Evolutionary conservation across 768 basidiomycete species (phyloP).

Genomic region (Pleurotus tuoliensis): DNA sequence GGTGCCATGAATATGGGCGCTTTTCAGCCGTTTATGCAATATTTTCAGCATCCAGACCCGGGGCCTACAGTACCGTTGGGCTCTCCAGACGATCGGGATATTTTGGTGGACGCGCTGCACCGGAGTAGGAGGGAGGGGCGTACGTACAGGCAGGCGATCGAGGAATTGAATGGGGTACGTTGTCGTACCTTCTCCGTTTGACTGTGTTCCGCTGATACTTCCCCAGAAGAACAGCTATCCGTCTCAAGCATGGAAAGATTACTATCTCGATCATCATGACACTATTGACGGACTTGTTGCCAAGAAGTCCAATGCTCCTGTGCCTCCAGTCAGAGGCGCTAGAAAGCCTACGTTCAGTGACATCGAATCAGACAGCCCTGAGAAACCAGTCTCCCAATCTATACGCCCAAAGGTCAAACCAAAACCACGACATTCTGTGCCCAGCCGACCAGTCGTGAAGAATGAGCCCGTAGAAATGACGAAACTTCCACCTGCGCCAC

Average conservation of each 20-base stretch:
- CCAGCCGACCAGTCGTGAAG: constrained; percentile 11
- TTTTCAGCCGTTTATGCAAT: constrained; percentile 36
- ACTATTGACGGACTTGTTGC: constrained; percentile 45
- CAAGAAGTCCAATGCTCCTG: constrained; percentile 19
- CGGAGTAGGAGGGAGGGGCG: constrained; percentile 8
- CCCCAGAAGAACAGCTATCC: constrained; percentile 45
- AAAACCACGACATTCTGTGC: neutral
- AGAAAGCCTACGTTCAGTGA: constrained; percentile 14
- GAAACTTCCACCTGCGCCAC: constrained; percentile 19
- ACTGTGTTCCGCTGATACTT: neutral
- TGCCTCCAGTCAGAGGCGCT: constrained; percentile 6
- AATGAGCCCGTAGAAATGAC: constrained; percentile 20
- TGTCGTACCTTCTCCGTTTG: neutral
- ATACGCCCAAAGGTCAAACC: neutral
- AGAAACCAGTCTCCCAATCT: neutral
- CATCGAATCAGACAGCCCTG: neutral
- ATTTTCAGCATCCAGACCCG: constrained; percentile 53
- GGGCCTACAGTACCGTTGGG: no score
- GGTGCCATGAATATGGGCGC: constrained; percentile 13
- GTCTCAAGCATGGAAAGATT: constrained; percentile 75
- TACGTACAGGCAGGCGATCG: constrained; percentile 12
- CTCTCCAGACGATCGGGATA: constrained; percentile 47
- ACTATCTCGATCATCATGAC: constrained; percentile 67
- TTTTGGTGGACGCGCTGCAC: constrained; percentile 46
- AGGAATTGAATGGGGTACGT: constrained; percentile 12